Conservation (phyloP, 441 rosid genomes). For the Macaranga tanarius region DNA sequence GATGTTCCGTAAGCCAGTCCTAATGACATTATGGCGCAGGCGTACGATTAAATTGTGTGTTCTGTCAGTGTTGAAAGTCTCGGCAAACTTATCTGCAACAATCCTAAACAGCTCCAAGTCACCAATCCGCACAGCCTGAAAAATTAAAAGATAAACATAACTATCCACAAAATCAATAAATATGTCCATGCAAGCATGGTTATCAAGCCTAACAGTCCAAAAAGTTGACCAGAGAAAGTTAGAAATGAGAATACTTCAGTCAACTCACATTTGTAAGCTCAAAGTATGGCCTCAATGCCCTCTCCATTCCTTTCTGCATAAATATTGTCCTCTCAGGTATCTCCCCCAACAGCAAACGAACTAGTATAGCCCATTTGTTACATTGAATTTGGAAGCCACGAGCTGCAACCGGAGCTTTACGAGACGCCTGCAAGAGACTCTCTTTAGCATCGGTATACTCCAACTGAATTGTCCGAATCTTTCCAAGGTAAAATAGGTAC, state of each 20-base stretch:
- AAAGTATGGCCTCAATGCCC: conserved; percentile 75
- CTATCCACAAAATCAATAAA: background rate
- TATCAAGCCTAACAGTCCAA: conserved; percentile 1
- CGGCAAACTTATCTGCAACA: conserved; percentile 66
- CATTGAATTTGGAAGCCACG: conserved; percentile 70
- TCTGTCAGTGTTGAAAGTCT: conserved; percentile 52
- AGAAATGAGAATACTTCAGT: background rate
- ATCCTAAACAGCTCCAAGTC: conserved; percentile 69
- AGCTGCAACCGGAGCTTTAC: conserved; percentile 68
- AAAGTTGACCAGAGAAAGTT: no score
- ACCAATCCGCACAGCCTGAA: conserved; percentile 71
- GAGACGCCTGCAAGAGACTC: conserved; percentile 70
- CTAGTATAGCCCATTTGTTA: conserved; percentile 73
- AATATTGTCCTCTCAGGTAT: conserved; percentile 68
- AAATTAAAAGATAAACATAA: background rate
- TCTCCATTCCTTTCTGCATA: conserved; percentile 77
- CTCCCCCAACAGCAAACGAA: conserved; percentile 64
- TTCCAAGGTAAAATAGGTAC: conserved; percentile 66
- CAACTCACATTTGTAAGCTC: conserved; percentile 74
- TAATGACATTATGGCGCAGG: conserved; percentile 70
- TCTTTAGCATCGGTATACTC: conserved; percentile 81
- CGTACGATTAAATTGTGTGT: conserved; percentile 64
- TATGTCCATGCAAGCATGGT: background rate
- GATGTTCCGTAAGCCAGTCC: conserved; percentile 73
- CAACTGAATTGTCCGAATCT: conserved; percentile 69